These are phyloP conservation scores for Tolypocladium pustulatum DNA, from an alignment of 2,329 filamentous ascomycete genomes.

Conservation along the genomic window DNA sequence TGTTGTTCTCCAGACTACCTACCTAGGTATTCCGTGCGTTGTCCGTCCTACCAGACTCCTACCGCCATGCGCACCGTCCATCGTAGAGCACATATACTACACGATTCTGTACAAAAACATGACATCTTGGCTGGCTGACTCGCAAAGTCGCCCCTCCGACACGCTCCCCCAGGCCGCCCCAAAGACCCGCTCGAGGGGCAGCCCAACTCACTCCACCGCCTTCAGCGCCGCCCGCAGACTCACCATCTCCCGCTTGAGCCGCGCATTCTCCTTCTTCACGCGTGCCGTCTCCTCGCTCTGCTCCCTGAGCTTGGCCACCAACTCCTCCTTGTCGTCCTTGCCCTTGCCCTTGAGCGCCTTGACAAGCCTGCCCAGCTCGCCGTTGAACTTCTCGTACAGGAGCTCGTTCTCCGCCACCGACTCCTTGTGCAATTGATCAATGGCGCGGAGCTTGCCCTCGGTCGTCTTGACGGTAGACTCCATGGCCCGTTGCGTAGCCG, in stretches of 20 bases:
- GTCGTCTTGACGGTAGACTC: conserved; percentile 60
- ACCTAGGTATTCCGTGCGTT: not conserved
- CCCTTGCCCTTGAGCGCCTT: conserved; percentile 62
- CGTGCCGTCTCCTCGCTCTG: conserved; percentile 66
- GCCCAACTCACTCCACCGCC: conserved; percentile 22
- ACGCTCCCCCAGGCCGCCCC: not conserved
- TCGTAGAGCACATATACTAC: not conserved
- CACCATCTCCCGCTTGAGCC: conserved; percentile 72
- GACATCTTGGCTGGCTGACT: not conserved
- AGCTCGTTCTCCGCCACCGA: conserved; percentile 85
- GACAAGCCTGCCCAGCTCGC: conserved; percentile 76
- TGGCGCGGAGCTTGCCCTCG: conserved; percentile 67
- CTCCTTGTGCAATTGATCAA: conserved; percentile 85
- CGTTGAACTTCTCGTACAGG: conserved; percentile 84
- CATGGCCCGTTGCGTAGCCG: conserved; percentile 58
- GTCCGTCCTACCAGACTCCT: not conserved
- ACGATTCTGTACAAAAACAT: not conserved
- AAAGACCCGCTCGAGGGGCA: not conserved
- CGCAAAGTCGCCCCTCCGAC: not conserved
- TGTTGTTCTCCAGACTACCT: not conserved
- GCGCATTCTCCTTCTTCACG: conserved; percentile 75
- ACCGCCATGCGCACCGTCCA: not conserved
- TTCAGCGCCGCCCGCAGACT: conserved; percentile 51
- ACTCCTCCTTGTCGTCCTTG: conserved; percentile 68
- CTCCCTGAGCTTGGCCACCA: conserved; percentile 61